Base-by-base conservation (phyloP, 2,329 filamentous ascomycete species). In the Alternaria incomplexa region DNA sequence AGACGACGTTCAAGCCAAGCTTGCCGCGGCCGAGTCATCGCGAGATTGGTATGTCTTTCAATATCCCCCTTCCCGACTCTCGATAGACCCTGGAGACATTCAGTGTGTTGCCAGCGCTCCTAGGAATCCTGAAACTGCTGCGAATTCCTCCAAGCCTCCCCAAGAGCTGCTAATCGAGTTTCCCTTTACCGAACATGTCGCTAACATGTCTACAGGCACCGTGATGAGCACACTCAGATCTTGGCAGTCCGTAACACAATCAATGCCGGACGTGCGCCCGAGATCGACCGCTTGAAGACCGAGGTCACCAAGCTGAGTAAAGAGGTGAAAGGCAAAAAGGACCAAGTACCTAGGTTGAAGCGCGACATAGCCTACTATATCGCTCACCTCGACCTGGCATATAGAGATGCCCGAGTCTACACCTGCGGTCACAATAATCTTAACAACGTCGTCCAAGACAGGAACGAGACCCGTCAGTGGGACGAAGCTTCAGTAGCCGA, bases 311-410 rank as follows among this genome's bases (percentile, higher is more conserved):
- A 12, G 11, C 40, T 11, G 22, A 11, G 17, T 12, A 46, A 25
- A 10, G 44, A 25, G 44, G 17, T 57, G 6, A 50, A 56, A 15
- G 17, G 22, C 5, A 10, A 52, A 20, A 58, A 58, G 8, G 13
- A 22, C 4, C 13, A 11, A 3, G 2, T 12, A 10, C 8, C 15
- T 30, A 23, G 11, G 10, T 13, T 46, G 12, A 46, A 25, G 44
- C 9, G 20, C 13, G 6, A 53, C 22, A n/a, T 63, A 1, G 63
- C 53, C 6, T 12, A 5, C 44, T 30, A 46, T 32, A 30, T 69
- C 32, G 61, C 55, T 12, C 7, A 65, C 1, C 36, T 69, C 1
- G 66, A 69, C 28, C 45, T 69, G 4, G 26, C 28, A 10, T 6
- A 43, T 6, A 48, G 46, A 6, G 51, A 23, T n/a, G 22, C 44